Evolutionary conservation across 78 protist genomes (phyloP).

Genomic region (Dictyostelium discoideum): DNA sequence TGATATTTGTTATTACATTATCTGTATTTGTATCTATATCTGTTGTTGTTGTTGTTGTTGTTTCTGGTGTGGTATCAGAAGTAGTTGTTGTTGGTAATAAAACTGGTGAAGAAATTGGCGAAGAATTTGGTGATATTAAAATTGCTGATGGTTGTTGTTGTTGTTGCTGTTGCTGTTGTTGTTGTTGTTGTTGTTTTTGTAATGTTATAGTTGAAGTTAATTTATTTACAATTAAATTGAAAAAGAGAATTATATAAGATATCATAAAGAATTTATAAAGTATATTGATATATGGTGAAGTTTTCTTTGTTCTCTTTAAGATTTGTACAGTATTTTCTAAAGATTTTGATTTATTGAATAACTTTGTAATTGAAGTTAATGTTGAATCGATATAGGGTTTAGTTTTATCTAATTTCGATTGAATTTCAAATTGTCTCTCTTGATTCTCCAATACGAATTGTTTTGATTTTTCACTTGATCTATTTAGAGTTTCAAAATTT

Average conservation of each 20-base stretch:
- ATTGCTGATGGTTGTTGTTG: neutral
- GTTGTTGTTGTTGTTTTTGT: neutral
- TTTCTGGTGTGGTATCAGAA: neutral
- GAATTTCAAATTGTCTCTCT: neutral
- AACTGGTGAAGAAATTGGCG: neutral
- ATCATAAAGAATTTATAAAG: slow-evolving; percentile 18
- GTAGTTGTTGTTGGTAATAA: neutral
- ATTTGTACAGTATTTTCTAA: slow-evolving; percentile 56
- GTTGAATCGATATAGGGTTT: slow-evolving; percentile 44
- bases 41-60: neutral
- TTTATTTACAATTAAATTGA: neutral
- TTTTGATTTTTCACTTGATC: neutral
- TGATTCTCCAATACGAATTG: slow-evolving; percentile 1
- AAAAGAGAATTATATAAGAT: neutral
- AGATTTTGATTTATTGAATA: slow-evolving; percentile 42
- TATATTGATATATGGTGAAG: neutral
- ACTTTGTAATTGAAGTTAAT: neutral
- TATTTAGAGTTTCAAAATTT: neutral
- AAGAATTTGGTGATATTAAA: neutral
- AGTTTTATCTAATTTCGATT: slow-evolving; percentile 6
- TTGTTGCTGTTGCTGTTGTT: neutral
- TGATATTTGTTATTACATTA: neutral
- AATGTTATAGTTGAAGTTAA: neutral
- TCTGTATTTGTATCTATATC: neutral
- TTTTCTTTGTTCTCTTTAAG: slow-evolving; percentile 30